Conservation (phyloP, 306 rosid genomes). For the Begonia loranthoides region DNA sequence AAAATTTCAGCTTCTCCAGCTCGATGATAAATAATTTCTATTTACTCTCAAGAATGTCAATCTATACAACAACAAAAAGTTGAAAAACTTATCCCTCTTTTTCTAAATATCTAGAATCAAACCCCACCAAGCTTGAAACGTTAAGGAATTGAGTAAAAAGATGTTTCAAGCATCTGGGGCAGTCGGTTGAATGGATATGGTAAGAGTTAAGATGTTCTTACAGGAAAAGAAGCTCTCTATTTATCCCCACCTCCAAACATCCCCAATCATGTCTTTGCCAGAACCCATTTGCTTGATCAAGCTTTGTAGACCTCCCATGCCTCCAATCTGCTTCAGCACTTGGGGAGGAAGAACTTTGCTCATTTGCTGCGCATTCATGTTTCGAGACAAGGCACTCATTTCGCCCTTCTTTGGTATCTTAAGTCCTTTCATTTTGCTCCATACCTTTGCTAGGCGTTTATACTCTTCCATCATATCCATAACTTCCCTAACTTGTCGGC, state of each 20-base stretch:
- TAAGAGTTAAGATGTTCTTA: too few relatives aligned
- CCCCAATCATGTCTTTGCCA: slow-evolving; percentile 72
- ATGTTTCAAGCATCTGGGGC: too few relatives aligned
- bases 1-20: too few relatives aligned
- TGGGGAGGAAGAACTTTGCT: slow-evolving; percentile 78
- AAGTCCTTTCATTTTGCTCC: slow-evolving; percentile 74
- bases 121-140: too few relatives aligned
- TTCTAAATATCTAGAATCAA: too few relatives aligned
- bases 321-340: slow-evolving; percentile 81
- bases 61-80: too few relatives aligned
- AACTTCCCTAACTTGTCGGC: slow-evolving; percentile 53
- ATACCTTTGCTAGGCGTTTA: slow-evolving; percentile 66
- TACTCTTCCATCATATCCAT: slow-evolving; percentile 83
- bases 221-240: slow-evolving; percentile 4
- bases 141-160: too few relatives aligned
- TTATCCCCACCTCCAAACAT: slow-evolving; percentile 68
- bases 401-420: slow-evolving; percentile 80
- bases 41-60: too few relatives aligned
- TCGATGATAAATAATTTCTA: too few relatives aligned
- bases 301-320: slow-evolving; percentile 73
- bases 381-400: slow-evolving; percentile 55
- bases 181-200: too few relatives aligned
- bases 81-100: too few relatives aligned
- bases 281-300: slow-evolving; percentile 87
- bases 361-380: slow-evolving; percentile 79